Percentiles rank a stretch among this genome's conserved stretches.
Evolutionary conservation across 2,329 filamentous ascomycete species (phyloP).

Genomic region (Sporothrix humicola): DNA sequence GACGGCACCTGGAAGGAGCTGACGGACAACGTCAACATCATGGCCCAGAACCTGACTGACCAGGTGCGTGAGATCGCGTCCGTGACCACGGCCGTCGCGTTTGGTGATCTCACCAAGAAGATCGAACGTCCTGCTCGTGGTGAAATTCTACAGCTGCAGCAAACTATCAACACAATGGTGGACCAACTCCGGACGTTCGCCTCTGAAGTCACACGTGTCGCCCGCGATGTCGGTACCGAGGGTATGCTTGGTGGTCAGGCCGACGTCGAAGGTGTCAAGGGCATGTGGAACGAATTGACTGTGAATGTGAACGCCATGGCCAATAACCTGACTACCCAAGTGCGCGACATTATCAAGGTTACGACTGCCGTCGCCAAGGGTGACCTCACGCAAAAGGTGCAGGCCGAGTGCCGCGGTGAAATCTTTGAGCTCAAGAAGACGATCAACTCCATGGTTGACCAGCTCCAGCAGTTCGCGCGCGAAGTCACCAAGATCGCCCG

Average conservation of each 20-base stretch:
- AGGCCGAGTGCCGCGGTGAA: constrained; percentile 89
- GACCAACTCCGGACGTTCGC: constrained; percentile 84
- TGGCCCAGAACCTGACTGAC: constrained; percentile 81
- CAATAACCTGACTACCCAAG: constrained; percentile 83
- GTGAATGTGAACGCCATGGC: constrained; percentile 90
- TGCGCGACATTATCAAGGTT: constrained; percentile 90
- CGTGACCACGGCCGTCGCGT: constrained; percentile 81
- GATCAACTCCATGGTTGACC: constrained; percentile 99
- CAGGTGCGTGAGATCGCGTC: constrained; percentile 86
- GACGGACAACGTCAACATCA: constrained; percentile 86
- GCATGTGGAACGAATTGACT: constrained; percentile 87
- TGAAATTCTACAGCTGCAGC: constrained; percentile 81
- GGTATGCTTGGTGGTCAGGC: constrained; percentile 82
- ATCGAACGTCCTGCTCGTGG: constrained; percentile 80
- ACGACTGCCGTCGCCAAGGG: constrained; percentile 77
- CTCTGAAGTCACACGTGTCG: constrained; percentile 81
- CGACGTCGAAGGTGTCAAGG: constrained; percentile 81
- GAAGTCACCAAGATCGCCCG: constrained; percentile 96
- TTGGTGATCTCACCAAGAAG: constrained; percentile 83
- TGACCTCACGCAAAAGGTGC: constrained; percentile 95
- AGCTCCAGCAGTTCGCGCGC: constrained; percentile 92
- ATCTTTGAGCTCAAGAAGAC: constrained; percentile 95
- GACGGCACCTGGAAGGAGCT: constrained; percentile 98
- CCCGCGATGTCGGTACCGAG: constrained; percentile 82
- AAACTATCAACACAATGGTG: constrained; percentile 90